Base-by-base conservation (phyloP, 2,329 filamentous ascomycete species). In the Aspergillus oerlinghausenensis region DNA sequence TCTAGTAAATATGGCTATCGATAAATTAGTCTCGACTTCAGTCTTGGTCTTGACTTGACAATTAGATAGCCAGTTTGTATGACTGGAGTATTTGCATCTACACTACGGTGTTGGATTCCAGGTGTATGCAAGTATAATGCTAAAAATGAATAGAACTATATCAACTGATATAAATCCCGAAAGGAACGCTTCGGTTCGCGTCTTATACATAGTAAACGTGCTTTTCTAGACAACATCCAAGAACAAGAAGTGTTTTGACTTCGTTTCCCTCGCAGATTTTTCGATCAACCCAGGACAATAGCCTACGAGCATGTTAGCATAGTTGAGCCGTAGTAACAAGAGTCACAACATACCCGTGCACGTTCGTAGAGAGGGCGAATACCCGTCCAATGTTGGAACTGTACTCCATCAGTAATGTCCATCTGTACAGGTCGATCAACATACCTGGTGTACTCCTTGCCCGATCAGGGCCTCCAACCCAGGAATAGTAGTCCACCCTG, bases 391-490 rank as follows among this genome's bases (percentile, higher is more conserved):
- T 88, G 82, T 75, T 90, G 83, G 73, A 91, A 93, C 86, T 90
- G 64, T 50, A 60, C 52, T 38, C 47, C 40, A 19, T 47, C 10
- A 23, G 11, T 25, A 10, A 38, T 38, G 32, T 17, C 6, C 32
- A 7, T 38, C 10, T 19, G n/a, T 8, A 45, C 8, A 45, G 14
- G 21, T 19, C 42, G 7, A 10, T 43, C 40, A 43, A 78, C 82
- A 69, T 80, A 90, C 87, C 81, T 96, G 93, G 76, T 92, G 89
- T 49, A 87, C 77, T 1, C 84, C 94, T 75, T 99, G 94, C 4
- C 89, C 90, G 59, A 92, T 86, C 55, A 99, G 80, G 29, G 94
- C 92, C 73, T 99, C 94, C 42, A 97, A 75, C 0, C 94, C 94
- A 7, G 91, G 87, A 60, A 97, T 88, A 1, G 88, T 91, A 55